Evolutionary conservation across 2,329 filamentous ascomycete species (phyloP).

Genomic region (Fusarium foetens): DNA sequence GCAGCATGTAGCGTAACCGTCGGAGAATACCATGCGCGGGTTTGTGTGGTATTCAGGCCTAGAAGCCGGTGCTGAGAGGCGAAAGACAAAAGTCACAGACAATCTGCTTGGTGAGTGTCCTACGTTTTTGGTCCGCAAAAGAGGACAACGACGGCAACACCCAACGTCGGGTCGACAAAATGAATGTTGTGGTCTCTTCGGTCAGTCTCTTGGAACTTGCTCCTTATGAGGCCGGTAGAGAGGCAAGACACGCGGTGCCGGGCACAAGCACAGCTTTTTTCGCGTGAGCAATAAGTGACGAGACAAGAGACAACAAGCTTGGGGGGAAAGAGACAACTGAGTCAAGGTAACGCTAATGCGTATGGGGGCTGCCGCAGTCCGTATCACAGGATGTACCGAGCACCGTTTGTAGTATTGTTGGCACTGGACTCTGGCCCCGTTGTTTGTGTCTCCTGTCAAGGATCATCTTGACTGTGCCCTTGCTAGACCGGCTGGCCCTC

Average conservation of each 20-base stretch:
- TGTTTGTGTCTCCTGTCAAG: slow-evolving; percentile 11
- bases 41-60: slow-evolving; percentile 33
- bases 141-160: slow-evolving; percentile 28
- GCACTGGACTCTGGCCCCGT: slow-evolving; percentile 28
- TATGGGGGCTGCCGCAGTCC: slow-evolving; percentile 14
- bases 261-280: slow-evolving; percentile 42
- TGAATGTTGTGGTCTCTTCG: slow-evolving; percentile 31
- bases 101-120: slow-evolving; percentile 30
- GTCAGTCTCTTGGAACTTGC: slow-evolving; percentile 39
- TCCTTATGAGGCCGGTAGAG: slow-evolving; percentile 46
- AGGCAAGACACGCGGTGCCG: slow-evolving; percentile 44
- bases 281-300: slow-evolving; percentile 31
- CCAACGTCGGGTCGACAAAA: slow-evolving; percentile 30
- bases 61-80: slow-evolving; percentile 23
- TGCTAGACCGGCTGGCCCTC: background rate
- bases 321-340: slow-evolving; percentile 46
- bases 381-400: slow-evolving; percentile 38
- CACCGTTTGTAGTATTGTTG: slow-evolving; percentile 39
- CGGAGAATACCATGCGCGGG: slow-evolving; percentile 30
- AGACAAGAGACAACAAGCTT: slow-evolving; percentile 44
- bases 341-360: slow-evolving; percentile 37
- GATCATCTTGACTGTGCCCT: slow-evolving; percentile 20
- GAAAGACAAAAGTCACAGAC: slow-evolving; percentile 18
- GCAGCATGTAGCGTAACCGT: slow-evolving; percentile 37
- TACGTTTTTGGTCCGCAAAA: slow-evolving; percentile 26